Base-by-base conservation (phyloP, 2,329 filamentous ascomycete species). In the Fusarium cyanostomum region DNA sequence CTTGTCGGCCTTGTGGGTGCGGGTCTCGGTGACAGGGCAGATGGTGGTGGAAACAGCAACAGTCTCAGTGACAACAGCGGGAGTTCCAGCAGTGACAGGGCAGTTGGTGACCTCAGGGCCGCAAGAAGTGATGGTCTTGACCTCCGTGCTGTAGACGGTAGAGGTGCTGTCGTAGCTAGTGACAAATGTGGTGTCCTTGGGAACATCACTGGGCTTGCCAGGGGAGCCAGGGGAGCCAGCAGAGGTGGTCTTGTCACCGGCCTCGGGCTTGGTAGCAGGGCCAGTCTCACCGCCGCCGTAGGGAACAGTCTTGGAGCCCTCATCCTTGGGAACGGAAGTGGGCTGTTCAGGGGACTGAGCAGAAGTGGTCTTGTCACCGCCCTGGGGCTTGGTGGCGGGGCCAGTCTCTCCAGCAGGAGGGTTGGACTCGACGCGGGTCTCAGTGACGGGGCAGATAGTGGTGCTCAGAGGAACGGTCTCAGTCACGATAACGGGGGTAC, bases 391-490 rank as follows among this genome's bases (percentile, higher is more conserved):
- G 44, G 61, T 68, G 34, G 46, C 52, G 26, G 66, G 67, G 48
- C 52, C 62, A 33, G 66, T 59, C 38, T 52, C 30, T 24, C 27
- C 43, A 8, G 50, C 27, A 18, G 35, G 52, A 33, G 56, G 52
- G 65, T 65, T 65, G 42, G 42, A 41, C 11, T 61, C 50, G 7
- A 57, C 59, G 10, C 55, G 71, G 37, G 82, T 85, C 78, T 81
- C 82, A n/a, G 84, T 86, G 58, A 86, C 83, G 18, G 84, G 85
- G 81, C 85, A 87, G 71, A 88, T 73, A 35, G 86, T 89, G 62
- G 87, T 89, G 46, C 82, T 84, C 44, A 87, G 69, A 42, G 85
- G 75, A 57, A 89, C 72, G 7, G 83, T 86, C 56, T 84, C 79
- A 3, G 84, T 85, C 51, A 83, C 76, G 27, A 85, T 72, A 1